Evolutionary conservation across 2,329 filamentous ascomycete species (phyloP), one percentile per base, ranked within the genome.

Genomic region (Hymenoscyphus infarciens): DNA sequence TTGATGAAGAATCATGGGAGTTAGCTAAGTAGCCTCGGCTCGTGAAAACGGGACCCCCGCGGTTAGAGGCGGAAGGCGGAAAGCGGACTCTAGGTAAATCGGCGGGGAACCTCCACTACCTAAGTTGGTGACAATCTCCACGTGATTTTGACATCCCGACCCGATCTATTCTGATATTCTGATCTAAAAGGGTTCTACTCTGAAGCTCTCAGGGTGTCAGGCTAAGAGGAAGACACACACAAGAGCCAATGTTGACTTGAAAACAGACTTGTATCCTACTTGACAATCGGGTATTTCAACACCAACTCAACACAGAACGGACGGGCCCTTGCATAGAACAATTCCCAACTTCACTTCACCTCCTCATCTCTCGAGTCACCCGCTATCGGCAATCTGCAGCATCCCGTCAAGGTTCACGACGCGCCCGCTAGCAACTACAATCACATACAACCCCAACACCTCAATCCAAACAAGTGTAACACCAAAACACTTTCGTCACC

Each of bases 11-110:
- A 49, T 11, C 15, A 49, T 52, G 38, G 25, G 38, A 31, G 22
- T 22, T 15, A 52, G 35, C n/a, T 22, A 53, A 58, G 27, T 33
- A 76, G 64, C 68, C 58, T 60, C 49, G 58, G 58, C 49, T 55
- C 55, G 49, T 60, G 42, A 53, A 42, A 60, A 45, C 42, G 57
- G 15, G 29, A 10, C 35, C 33, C 15, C 19, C 25, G 42, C 55
- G 61, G 57, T 16, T 53, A 56, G 22, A 29, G 15, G 45, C 56
- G 60, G 60, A 42, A 19, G 19, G 31, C 42, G 29, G 31, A 13
- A 29, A 54, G 22, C 52, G 10, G 52, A 35, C 33, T 35, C 33
- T 35, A 35, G n/a, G n/a, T n/a, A 31, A 52, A 7, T 52, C 8
- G n/a, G n/a, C 45, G 33, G 53, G 13, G 25, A 33, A n/a, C n/a